A percentile compares a stretch with the other conserved stretches of the same genome.
phyloP scores from a whole-genome alignment of 202 grass and related monocot species.

The Miscanthus sacchariflorus region DNA sequence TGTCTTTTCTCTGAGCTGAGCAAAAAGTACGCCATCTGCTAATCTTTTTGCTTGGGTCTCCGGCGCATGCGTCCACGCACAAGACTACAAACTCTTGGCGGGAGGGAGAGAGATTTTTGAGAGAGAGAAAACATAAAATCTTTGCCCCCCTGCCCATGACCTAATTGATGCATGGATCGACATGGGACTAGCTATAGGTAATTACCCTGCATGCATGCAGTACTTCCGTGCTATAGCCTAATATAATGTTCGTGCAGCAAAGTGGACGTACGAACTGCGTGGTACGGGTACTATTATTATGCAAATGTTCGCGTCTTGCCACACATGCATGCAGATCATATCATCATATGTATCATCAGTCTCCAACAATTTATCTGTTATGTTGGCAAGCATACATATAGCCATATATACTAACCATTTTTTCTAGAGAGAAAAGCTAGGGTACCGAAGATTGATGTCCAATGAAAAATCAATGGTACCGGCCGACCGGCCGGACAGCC shows the following conservation, averaged over 20 bases:
- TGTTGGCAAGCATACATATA: background rate
- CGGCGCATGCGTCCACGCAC: conserved; percentile 15
- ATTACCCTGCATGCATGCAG: background rate
- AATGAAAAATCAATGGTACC: background rate
- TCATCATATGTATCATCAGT: background rate
- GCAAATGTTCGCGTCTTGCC: background rate
- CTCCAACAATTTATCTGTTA: background rate
- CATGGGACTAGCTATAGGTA: background rate
- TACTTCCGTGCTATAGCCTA: background rate
- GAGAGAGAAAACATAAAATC: background rate
- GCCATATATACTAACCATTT: background rate
- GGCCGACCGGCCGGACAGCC: too few species aligned
- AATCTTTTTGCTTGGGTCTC: background rate
- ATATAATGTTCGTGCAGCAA: background rate
- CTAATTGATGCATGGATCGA: background rate
- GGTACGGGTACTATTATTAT: background rate
- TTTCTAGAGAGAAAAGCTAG: background rate
- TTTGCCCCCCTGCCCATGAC: background rate
- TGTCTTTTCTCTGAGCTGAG: background rate
- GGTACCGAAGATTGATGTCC: too few species aligned
- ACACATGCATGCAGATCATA: background rate
- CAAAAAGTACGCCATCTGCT: conserved; percentile 14
- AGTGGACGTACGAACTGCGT: background rate
- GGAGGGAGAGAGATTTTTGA: background rate
- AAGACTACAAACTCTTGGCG: conserved; percentile 7